Conservation (phyloP, 2,329 filamentous ascomycete species). For the Ophiocordyceps camponoti-leonardi region DNA sequence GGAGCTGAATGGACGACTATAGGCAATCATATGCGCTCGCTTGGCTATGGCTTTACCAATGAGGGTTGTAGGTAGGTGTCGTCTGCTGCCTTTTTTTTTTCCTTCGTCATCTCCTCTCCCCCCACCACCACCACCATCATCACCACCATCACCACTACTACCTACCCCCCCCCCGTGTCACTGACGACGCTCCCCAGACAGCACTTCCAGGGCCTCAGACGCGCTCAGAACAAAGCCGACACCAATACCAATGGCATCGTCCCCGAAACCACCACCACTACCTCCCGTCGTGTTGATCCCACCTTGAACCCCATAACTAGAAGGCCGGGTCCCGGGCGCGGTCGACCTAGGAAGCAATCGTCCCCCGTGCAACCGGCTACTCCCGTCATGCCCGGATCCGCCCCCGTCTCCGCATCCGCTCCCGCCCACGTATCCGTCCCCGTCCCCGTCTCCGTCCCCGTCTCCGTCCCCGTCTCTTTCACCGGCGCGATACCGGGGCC, state of each 20-base stretch:
- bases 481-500: not conserved
- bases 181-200: slow-evolving; percentile 21
- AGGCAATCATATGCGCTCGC: slow-evolving; percentile 39
- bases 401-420: not conserved
- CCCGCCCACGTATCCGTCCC: not conserved
- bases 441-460: not conserved
- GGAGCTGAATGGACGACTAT: slow-evolving; percentile 45
- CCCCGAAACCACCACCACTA: slow-evolving; percentile 15
- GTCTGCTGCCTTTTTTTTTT: not conserved
- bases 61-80: slow-evolving; percentile 42
- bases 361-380: not conserved
- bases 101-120: not conserved
- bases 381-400: not conserved
- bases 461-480: not conserved
- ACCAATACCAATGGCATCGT: slow-evolving; percentile 14
- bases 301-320: slow-evolving; percentile 41
- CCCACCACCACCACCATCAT: no score
- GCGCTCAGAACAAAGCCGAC: slow-evolving; percentile 36
- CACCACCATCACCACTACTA: no score
- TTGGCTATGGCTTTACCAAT: slow-evolving; percentile 47
- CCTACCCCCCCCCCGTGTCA: not conserved
- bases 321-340: slow-evolving; percentile 38
- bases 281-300: slow-evolving; percentile 26
- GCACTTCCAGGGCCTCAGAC: slow-evolving; percentile 41
- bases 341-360: slow-evolving; percentile 29